Percentiles rank a stretch among this genome's conserved stretches.
phyloP scores from a whole-genome alignment of 2,329 filamentous ascomycete species.

The Dactylellina sp. region DNA sequence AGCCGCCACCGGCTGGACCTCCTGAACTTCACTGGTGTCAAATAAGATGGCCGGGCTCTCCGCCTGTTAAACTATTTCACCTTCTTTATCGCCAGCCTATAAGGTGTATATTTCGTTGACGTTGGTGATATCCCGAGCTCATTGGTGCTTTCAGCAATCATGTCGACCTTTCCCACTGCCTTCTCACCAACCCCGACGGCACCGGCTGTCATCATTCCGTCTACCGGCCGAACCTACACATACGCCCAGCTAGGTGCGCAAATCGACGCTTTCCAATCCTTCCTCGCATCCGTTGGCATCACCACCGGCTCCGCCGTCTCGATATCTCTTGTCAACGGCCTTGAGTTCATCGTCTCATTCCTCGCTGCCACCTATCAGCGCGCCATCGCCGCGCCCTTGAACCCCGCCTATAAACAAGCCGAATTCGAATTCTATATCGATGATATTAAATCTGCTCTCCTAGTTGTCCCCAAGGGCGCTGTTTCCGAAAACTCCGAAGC shows the following conservation, averaged over 20 bases:
- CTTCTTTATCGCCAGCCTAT: slow-evolving; percentile 3
- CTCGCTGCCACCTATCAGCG: slow-evolving; percentile 87
- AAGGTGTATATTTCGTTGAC: not conserved
- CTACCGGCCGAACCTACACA: slow-evolving; percentile 73
- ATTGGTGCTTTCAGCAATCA: slow-evolving; percentile 59
- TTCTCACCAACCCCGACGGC: slow-evolving; percentile 68
- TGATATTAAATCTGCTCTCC: slow-evolving; percentile 81
- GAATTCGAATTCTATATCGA: slow-evolving; percentile 95
- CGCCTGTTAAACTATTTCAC: slow-evolving; percentile 4
- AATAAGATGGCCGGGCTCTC: slow-evolving; percentile 47
- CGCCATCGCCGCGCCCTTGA: slow-evolving; percentile 84
- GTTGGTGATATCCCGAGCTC: not conserved
- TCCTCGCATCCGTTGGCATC: slow-evolving; percentile 81
- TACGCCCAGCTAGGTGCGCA: slow-evolving; percentile 76
- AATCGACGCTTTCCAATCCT: slow-evolving; percentile 77
- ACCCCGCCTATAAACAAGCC: slow-evolving; percentile 87
- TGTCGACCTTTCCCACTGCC: slow-evolving; percentile 71
- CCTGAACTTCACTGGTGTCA: slow-evolving; percentile 22
- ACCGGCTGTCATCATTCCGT: slow-evolving; percentile 79
- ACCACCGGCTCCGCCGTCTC: slow-evolving; percentile 78
- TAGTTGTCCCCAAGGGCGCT: slow-evolving; percentile 79
- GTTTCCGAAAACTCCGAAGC: slow-evolving; percentile 76
- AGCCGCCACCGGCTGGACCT: slow-evolving; percentile 30
- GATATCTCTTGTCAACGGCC: slow-evolving; percentile 84
- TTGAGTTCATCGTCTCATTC: slow-evolving; percentile 89